These are phyloP conservation scores for Lachancea sp. DNA, from an alignment of 805 yeast genomes.

Conservation along the genomic window DNA sequence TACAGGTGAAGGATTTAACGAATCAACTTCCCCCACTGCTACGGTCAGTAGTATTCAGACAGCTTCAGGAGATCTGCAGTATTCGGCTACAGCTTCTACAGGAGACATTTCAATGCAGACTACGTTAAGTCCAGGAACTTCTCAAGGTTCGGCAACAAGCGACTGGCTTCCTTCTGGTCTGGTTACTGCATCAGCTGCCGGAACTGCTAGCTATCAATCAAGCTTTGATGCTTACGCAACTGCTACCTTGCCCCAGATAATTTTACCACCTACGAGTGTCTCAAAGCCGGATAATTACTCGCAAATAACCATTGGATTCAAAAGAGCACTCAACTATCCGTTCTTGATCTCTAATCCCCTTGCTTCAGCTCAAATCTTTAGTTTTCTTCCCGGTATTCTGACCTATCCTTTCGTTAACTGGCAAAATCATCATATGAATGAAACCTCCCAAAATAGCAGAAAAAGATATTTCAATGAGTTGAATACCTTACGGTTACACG, in stretches of 20 bases:
- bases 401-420: conserved; percentile 47
- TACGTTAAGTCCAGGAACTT: not conserved
- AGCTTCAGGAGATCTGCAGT: not conserved
- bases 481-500: too few species aligned
- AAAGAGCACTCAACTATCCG: conserved; percentile 69
- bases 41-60: not conserved
- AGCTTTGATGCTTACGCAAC: conserved; percentile 28
- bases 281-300: conserved; percentile 23
- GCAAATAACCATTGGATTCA: conserved; percentile 39
- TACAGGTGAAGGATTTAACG: too few species aligned
- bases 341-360: conserved; percentile 76
- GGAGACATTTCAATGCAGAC: not conserved
- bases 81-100: not conserved
- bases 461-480: not conserved
- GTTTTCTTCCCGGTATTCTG: conserved; percentile 66
- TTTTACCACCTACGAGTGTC: conserved; percentile 34
- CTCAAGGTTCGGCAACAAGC: not conserved
- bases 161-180: conserved; percentile 18
- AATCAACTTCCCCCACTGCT: not conserved
- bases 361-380: conserved; percentile 64
- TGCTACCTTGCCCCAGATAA: conserved; percentile 37
- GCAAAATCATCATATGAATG: conserved; percentile 10
- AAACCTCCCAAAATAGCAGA: not conserved
- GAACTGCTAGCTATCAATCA: conserved; percentile 19
- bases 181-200: conserved; percentile 32